Evolutionary conservation across 1,284 basidiomycete species (phyloP).

Genomic region (Apiotrichum gamsii): DNA sequence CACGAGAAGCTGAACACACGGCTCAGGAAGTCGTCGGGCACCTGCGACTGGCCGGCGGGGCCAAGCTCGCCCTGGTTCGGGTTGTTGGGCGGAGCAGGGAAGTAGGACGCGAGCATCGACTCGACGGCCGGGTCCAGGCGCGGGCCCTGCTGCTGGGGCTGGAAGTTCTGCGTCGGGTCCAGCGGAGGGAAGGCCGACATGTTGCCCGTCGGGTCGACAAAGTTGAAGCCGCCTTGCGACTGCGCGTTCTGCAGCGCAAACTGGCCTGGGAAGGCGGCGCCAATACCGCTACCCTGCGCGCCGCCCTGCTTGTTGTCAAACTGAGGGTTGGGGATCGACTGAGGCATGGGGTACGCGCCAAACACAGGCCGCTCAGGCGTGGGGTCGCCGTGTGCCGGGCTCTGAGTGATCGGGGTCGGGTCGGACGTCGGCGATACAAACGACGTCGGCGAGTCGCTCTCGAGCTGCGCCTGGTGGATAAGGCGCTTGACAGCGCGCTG

Average conservation of each 20-base stretch:
- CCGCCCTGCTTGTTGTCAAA: not conserved
- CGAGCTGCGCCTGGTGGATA: conserved; percentile 43
- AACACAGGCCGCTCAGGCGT: conserved; percentile 37
- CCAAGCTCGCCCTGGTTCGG: conserved; percentile 6
- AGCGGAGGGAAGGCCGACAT: conserved; percentile 24
- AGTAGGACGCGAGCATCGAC: conserved; percentile 36
- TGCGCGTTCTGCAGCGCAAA: conserved; percentile 3
- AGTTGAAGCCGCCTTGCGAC: conserved; percentile 18
- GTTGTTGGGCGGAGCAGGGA: conserved; percentile 18
- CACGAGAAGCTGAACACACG: conserved; percentile 44
- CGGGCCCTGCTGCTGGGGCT: conserved; percentile 16
- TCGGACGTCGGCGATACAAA: conserved; percentile 15
- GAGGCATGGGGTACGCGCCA: conserved; percentile 42
- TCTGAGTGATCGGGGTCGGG: not conserved
- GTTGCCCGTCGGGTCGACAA: conserved; percentile 25
- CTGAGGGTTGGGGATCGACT: not conserved
- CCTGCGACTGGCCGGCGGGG: conserved; percentile 14
- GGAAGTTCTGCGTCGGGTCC: conserved; percentile 30
- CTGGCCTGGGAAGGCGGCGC: conserved; percentile 7
- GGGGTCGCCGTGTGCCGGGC: conserved; percentile 14
- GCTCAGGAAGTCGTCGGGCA: conserved; percentile 42
- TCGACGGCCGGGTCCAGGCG: conserved; percentile 40
- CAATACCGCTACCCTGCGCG: not conserved
- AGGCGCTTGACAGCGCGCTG: conserved; percentile 47
- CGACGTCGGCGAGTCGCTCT: conserved; percentile 31